Evolutionary conservation across 441 rosid species (phyloP).

Genomic region (Adansonia gregorii): DNA sequence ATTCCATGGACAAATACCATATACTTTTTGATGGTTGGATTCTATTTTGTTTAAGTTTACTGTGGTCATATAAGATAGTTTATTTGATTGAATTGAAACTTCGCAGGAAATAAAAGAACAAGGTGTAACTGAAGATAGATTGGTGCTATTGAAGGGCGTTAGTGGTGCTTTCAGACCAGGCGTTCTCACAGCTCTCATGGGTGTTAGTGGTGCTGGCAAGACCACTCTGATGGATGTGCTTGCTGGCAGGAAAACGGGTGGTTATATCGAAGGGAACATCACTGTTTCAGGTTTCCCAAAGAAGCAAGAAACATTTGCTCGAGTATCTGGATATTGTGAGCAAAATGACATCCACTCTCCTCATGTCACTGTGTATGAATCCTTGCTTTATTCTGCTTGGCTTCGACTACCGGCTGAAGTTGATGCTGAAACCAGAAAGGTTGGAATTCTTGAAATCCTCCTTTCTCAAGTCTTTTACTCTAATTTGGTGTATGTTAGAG

Average conservation of each 20-base stretch:
- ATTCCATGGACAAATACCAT: too few species aligned
- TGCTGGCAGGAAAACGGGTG: conserved; percentile 74
- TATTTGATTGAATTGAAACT: background rate
- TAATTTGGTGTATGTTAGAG: too few species aligned
- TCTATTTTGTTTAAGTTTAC: background rate
- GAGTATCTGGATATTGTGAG: conserved; percentile 77
- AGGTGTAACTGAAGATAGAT: conserved; percentile 48
- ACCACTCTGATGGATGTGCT: conserved; percentile 76
- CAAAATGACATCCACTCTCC: conserved; percentile 76
- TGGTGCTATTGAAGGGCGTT: conserved; percentile 55
- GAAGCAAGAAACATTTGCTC: conserved; percentile 69
- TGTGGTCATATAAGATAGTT: too few species aligned
- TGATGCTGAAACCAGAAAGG: conserved; percentile 48
- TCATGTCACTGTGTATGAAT: conserved; percentile 58
- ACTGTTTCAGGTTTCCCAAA: conserved; percentile 62
- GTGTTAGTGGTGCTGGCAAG: conserved; percentile 91
- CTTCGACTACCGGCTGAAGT: conserved; percentile 58
- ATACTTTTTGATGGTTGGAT: too few species aligned
- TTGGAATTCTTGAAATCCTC: too few species aligned
- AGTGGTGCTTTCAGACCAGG: conserved; percentile 91
- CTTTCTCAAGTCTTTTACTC: too few species aligned
- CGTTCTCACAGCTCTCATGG: conserved; percentile 89
- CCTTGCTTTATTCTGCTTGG: conserved; percentile 63
- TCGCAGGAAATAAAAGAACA: conserved; percentile 64
- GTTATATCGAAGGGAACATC: conserved; percentile 53